These are phyloP conservation scores for Kwoniella shivajii DNA, from an alignment of 1,284 basidiomycete species.

Conservation along the genomic window DNA sequence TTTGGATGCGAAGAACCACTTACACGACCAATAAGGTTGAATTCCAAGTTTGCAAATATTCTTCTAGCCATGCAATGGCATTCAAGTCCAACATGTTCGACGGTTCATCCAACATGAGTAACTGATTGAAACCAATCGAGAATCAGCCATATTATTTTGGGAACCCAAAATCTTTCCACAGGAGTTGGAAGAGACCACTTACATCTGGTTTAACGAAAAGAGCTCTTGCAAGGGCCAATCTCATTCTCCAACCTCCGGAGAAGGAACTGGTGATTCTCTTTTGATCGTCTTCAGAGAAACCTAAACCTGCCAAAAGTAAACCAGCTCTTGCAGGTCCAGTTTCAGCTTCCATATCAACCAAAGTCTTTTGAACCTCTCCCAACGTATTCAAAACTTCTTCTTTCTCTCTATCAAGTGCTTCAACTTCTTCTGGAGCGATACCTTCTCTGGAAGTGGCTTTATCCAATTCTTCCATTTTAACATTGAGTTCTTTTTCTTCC, in stretches of 20 bases:
- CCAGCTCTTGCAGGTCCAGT: slow-evolving; percentile 93
- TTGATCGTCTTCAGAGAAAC: slow-evolving; percentile 88
- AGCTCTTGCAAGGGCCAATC: slow-evolving; percentile 92
- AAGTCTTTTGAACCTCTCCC: slow-evolving; percentile 86
- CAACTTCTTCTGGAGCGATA: slow-evolving; percentile 63
- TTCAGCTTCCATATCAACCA: slow-evolving; percentile 97
- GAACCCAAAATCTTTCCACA: background rate
- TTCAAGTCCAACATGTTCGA: slow-evolving; percentile 84
- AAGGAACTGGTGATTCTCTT: slow-evolving; percentile 79
- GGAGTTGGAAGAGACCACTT: slow-evolving; percentile 14
- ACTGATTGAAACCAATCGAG: slow-evolving; percentile 61
- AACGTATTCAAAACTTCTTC: slow-evolving; percentile 84
- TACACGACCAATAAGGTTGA: slow-evolving; percentile 93
- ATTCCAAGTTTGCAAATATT: slow-evolving; percentile 95
- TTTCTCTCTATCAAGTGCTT: slow-evolving; percentile 69
- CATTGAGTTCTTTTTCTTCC: slow-evolving; percentile 76
- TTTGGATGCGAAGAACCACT: slow-evolving; percentile 40
- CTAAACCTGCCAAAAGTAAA: slow-evolving; percentile 84
- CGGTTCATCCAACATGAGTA: slow-evolving; percentile 90
- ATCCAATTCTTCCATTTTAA: slow-evolving; percentile 71
- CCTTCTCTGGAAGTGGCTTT: slow-evolving; percentile 49
- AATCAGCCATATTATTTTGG: no score
- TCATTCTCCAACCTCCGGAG: slow-evolving; percentile 99
- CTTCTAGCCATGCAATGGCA: slow-evolving; percentile 66
- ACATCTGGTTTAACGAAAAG: slow-evolving; percentile 88